Conservation (phyloP, 2,329 filamentous ascomycete genomes). For the Pseudogymnoascus sp. region DNA sequence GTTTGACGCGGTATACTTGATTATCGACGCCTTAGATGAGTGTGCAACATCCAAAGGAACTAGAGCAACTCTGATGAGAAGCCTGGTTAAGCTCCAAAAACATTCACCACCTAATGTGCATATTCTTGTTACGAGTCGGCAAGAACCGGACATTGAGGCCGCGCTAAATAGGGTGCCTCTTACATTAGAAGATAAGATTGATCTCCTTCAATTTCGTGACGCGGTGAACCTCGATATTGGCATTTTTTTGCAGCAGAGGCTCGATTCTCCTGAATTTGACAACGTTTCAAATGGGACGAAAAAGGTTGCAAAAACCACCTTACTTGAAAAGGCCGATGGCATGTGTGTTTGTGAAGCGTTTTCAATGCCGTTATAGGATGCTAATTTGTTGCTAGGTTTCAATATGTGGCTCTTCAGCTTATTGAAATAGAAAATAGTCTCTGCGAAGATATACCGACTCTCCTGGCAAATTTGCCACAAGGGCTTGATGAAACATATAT, state of each 20-base stretch:
- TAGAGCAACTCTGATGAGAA: slow-evolving; percentile 18
- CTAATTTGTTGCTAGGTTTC: neutral
- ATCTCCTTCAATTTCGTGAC: neutral
- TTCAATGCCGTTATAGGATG: neutral
- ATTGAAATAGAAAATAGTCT: neutral
- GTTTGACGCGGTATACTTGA: slow-evolving; percentile 12
- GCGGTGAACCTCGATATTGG: neutral
- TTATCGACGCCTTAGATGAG: slow-evolving; percentile 19
- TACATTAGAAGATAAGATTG: neutral
- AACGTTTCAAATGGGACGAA: neutral
- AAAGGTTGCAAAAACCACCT: neutral
- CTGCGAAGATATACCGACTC: neutral
- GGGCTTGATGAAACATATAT: neutral
- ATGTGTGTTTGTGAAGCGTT: slow-evolving; percentile 4
- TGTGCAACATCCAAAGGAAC: neutral
- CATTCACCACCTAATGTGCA: slow-evolving; percentile 23
- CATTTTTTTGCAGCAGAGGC: neutral
- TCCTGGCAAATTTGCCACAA: slow-evolving; percentile 1
- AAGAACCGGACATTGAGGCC: slow-evolving; percentile 28
- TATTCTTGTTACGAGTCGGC: slow-evolving; percentile 30
- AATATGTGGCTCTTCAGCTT: neutral
- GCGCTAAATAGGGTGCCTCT: slow-evolving; percentile 13
- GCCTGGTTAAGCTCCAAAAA: slow-evolving; percentile 21
- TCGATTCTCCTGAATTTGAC: neutral
- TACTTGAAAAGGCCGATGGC: slow-evolving; percentile 11